Conservation (phyloP, 2,329 filamentous ascomycete species). For the Pseudohalonectria lignicola region DNA sequence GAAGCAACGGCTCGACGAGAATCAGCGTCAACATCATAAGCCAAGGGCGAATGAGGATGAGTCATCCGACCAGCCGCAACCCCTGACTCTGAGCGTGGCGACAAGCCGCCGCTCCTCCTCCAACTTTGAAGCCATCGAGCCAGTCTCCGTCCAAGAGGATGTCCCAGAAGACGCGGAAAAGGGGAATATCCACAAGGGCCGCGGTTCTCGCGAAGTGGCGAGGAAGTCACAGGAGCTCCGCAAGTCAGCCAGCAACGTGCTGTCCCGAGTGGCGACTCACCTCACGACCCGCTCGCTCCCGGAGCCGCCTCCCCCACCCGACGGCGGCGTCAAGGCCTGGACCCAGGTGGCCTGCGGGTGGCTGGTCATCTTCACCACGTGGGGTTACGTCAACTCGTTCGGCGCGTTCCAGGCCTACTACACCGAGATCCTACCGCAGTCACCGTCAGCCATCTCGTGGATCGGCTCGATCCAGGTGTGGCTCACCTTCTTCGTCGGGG, state of each 20-base stretch:
- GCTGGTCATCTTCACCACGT: slow-evolving; percentile 32
- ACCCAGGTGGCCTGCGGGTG: slow-evolving; percentile 22
- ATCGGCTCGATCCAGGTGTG: slow-evolving; percentile 41
- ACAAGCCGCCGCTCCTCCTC: no score
- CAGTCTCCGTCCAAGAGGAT: no score
- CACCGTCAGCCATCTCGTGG: slow-evolving; percentile 34
- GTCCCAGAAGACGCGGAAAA: no score
- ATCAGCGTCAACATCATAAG: no score
- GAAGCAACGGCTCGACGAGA: no score
- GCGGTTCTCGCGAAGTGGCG: no score
- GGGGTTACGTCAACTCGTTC: slow-evolving; percentile 42
- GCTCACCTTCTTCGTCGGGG: slow-evolving; percentile 38
- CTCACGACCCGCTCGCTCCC: slow-evolving; percentile 25
- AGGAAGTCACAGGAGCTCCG: background rate
- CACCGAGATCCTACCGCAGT: slow-evolving; percentile 20
- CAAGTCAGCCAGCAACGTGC: slow-evolving; percentile 6
- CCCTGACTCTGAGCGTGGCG: no score
- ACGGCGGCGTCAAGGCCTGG: slow-evolving; percentile 33
- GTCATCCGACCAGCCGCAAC: no score
- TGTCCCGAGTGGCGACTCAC: slow-evolving; percentile 10
- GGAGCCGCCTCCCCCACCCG: slow-evolving; percentile 26
- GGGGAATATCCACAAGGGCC: no score
- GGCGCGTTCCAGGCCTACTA: slow-evolving; percentile 44
- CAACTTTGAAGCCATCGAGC: no score
- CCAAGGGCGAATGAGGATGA: no score